These are phyloP conservation scores for Erysimum cheiranthoides DNA, from an alignment of 345 rosid species.

Conservation along the genomic window DNA sequence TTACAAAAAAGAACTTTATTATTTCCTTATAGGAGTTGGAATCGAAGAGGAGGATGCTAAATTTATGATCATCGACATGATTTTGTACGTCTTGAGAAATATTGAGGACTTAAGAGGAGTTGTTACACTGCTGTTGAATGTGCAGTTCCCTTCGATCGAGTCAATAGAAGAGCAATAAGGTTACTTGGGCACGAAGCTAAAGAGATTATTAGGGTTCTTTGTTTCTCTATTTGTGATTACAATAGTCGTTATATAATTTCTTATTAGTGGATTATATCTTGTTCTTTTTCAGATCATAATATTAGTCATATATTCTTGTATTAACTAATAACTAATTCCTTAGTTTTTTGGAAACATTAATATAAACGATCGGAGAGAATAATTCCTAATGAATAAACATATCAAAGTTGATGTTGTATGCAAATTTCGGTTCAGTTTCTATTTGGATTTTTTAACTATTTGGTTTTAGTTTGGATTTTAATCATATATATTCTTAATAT, in stretches of 20 bases:
- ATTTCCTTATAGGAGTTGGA: neutral
- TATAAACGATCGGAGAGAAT: too few species aligned
- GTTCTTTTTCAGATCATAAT: neutral
- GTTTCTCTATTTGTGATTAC: neutral
- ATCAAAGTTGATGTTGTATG: too few species aligned
- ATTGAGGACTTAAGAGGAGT: conserved; percentile 5
- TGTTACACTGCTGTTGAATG: neutral
- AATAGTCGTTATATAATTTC: neutral
- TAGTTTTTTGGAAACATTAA: too few species aligned
- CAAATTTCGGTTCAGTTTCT: too few species aligned
- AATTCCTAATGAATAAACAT: too few species aligned
- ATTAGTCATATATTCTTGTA: too few species aligned
- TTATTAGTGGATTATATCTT: neutral
- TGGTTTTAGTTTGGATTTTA: too few species aligned
- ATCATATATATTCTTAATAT: too few species aligned
- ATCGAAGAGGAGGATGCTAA: conserved; percentile 10
- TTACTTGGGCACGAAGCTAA: conserved; percentile 18
- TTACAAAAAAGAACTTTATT: conserved; percentile 13
- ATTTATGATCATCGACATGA: conserved; percentile 17
- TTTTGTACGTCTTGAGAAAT: neutral
- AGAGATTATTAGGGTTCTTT: neutral
- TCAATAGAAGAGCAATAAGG: too few species aligned
- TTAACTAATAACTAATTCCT: too few species aligned
- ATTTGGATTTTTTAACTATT: neutral
- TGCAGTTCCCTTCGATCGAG: neutral